phyloP scores from a whole-genome alignment of 495 filamentous ascomycete genomes.

The Trichoderma virens region DNA sequence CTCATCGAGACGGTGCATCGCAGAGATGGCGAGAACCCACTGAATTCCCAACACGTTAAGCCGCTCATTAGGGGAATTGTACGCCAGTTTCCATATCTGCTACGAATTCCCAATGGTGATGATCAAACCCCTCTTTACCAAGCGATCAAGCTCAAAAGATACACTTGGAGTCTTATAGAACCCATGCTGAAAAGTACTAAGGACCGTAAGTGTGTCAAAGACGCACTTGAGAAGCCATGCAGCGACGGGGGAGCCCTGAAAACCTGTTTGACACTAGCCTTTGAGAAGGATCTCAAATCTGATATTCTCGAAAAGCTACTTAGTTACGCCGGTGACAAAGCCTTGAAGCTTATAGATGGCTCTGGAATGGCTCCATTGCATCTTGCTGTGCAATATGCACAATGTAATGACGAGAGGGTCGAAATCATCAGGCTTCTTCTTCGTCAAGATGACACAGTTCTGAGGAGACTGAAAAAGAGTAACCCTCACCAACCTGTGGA shows the following conservation, averaged over 20 bases:
- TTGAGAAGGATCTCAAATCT: slow-evolving; percentile 9
- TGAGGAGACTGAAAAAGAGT: slow-evolving; percentile 4
- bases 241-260: neutral
- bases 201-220: neutral
- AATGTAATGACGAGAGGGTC: slow-evolving; percentile 13
- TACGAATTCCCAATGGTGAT: neutral
- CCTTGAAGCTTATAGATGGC: slow-evolving; percentile 10
- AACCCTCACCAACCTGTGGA: neutral
- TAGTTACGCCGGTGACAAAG: slow-evolving; percentile 5
- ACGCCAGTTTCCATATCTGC: neutral
- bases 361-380: slow-evolving; percentile 16
- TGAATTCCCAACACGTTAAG: too few relatives aligned
- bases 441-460: neutral
- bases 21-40: too few relatives aligned
- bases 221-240: neutral
- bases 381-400: slow-evolving; percentile 14
- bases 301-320: slow-evolving; percentile 12
- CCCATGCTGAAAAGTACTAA: neutral
- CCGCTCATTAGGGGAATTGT: too few relatives aligned
- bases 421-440: slow-evolving; percentile 13
- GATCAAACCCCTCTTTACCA: slow-evolving; percentile 2
- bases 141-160: neutral
- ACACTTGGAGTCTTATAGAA: neutral
- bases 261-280: slow-evolving; percentile 13
- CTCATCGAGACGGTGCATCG: neutral